Conservation (phyloP, 2,329 filamentous ascomycete species). For the Aureobasidium vineae region DNA sequence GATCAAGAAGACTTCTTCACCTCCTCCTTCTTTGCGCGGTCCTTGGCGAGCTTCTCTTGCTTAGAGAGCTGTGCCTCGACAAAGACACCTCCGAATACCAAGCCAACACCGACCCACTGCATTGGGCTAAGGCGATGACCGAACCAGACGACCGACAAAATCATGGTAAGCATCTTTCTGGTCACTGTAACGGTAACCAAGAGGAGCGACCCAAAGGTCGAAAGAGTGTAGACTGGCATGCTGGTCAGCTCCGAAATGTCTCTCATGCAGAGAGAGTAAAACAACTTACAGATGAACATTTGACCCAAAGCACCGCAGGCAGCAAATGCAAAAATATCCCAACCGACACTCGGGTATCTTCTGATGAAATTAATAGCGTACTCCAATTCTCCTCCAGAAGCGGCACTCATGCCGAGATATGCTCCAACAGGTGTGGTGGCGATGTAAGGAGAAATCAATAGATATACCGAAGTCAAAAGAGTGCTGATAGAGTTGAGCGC, state of each 20-base stretch:
- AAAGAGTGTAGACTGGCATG: conserved; percentile 71
- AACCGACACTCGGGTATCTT: conserved; percentile 75
- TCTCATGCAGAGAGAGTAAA: background rate
- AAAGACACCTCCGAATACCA: conserved; percentile 95
- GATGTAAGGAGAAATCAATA: conserved; percentile 77
- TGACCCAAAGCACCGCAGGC: conserved; percentile 90
- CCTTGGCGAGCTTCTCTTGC: conserved; percentile 79
- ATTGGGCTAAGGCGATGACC: conserved; percentile 82
- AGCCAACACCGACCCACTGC: conserved; percentile 87
- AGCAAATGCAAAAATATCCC: conserved; percentile 86
- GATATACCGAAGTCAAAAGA: conserved; percentile 70
- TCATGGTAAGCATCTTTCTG: conserved; percentile 99
- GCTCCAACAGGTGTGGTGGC: conserved; percentile 55
- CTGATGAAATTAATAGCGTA: conserved; percentile 79
- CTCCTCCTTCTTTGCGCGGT: conserved; percentile 47
- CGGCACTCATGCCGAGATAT: conserved; percentile 43
- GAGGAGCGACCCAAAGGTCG: conserved; percentile 85
- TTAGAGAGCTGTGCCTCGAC: conserved; percentile 81
- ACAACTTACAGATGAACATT: conserved; percentile 73
- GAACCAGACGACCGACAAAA: conserved; percentile 91
- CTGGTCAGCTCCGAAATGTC: background rate
- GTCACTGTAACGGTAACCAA: conserved; percentile 97
- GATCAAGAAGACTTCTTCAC: conserved; percentile 17
- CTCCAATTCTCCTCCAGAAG: conserved; percentile 65
- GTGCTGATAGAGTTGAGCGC: conserved; percentile 90